Conservation (phyloP, 371 early-diverging fungal species). For the Cokeromyces recurvatus region DNA sequence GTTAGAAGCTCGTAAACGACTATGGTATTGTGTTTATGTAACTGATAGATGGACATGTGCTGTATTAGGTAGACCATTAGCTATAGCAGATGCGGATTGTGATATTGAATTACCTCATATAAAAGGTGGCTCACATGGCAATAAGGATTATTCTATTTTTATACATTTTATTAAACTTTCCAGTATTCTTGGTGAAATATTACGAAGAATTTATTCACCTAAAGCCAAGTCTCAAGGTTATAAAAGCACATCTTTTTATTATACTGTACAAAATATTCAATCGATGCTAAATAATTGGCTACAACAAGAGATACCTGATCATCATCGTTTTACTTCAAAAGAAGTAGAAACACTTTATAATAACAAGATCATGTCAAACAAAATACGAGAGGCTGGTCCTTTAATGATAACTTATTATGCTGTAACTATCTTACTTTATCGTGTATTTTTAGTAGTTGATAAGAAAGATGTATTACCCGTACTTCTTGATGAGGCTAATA, state of each 20-base stretch:
- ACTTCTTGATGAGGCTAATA: conserved; percentile 16
- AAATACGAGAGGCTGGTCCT: conserved; percentile 27
- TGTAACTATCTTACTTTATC: conserved; percentile 41
- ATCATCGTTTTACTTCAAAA: conserved; percentile 16
- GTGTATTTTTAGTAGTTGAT: conserved; percentile 36
- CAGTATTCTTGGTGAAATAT: conserved; percentile 30
- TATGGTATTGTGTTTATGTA: too few relatives aligned
- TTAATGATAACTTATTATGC: conserved; percentile 36
- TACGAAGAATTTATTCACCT: conserved; percentile 33
- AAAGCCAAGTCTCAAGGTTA: conserved; percentile 24
- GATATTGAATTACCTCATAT: conserved; percentile 26
- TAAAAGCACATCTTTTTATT: conserved; percentile 18
- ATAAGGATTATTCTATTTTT: conserved; percentile 17
- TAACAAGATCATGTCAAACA: conserved; percentile 5
- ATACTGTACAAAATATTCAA: conserved; percentile 20
- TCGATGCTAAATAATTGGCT: conserved; percentile 28
- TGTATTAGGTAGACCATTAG: conserved; percentile 34
- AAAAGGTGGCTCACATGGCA: neutral
- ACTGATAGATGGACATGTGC: conserved; percentile 39
- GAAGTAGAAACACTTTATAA: conserved; percentile 4
- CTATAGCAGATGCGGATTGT: conserved; percentile 37
- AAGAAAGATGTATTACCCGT: neutral
- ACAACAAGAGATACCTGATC: conserved; percentile 13
- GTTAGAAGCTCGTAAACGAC: too few relatives aligned
- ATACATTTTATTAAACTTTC: conserved; percentile 28